These are phyloP conservation scores for Trichomonas vaginalis DNA, from an alignment of 208 protist species.

Conservation along the genomic window DNA sequence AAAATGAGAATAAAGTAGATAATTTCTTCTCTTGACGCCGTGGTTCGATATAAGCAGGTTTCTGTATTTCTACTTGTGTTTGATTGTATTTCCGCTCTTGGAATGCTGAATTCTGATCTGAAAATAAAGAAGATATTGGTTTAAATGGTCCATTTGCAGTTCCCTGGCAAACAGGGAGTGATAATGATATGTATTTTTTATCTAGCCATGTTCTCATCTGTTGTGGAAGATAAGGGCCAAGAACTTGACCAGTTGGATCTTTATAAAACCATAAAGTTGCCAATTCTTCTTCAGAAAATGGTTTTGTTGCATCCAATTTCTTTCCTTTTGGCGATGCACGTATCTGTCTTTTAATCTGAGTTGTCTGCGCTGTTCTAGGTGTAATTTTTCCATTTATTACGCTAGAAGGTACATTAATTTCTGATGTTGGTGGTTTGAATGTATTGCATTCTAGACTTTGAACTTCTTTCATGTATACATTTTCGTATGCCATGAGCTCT, in stretches of 20 bases:
- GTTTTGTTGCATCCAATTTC: neutral
- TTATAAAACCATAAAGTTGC: neutral
- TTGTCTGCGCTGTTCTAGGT: neutral
- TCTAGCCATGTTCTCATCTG: neutral
- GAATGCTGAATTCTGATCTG: neutral
- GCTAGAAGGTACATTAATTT: neutral
- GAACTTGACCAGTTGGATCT: neutral
- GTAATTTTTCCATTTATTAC: neutral
- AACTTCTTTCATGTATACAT: neutral
- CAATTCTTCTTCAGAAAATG: conserved; percentile 6
- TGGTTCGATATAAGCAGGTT: neutral
- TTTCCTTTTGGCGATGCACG: neutral
- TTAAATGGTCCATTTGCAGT: neutral
- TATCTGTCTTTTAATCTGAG: neutral
- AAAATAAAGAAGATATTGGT: neutral
- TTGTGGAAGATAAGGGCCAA: neutral
- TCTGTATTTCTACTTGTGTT: neutral
- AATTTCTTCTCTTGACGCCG: neutral
- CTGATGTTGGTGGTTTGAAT: neutral
- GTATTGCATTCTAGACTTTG: neutral
- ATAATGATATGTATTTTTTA: neutral
- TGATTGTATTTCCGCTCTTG: neutral
- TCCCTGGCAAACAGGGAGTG: neutral
- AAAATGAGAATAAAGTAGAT: neutral
- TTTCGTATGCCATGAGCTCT: neutral